Conservation (phyloP, 1,284 basidiomycete genomes). For the Puccinia horiana region DNA sequence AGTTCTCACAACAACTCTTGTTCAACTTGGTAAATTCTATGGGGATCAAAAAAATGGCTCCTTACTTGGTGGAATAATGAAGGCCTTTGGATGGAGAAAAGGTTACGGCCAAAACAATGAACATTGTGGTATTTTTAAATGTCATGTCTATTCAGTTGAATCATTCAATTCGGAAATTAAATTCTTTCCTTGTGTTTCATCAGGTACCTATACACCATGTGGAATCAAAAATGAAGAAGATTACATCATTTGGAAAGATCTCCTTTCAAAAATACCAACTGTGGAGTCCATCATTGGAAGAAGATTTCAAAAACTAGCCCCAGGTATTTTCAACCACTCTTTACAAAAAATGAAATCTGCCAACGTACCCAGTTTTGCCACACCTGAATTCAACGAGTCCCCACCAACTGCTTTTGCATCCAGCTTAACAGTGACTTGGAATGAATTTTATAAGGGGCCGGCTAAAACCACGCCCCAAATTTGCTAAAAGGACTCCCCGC, state of each 20-base stretch:
- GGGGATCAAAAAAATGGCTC: neutral
- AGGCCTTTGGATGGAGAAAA: neutral
- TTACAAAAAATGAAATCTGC: neutral
- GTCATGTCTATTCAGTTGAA: neutral
- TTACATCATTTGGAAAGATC: neutral
- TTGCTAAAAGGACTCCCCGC: too few species aligned
- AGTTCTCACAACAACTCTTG: neutral
- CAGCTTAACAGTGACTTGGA: neutral
- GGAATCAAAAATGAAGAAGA: neutral
- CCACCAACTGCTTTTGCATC: neutral
- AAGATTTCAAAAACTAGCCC: neutral
- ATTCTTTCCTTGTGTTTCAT: neutral
- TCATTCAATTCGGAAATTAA: neutral
- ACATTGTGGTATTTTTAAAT: neutral
- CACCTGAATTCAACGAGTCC: neutral
- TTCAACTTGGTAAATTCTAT: neutral
- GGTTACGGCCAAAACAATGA: neutral
- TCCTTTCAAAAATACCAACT: neutral
- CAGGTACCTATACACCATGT: neutral
- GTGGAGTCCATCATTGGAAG: neutral
- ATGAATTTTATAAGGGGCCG: too few species aligned
- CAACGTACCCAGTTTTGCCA: neutral
- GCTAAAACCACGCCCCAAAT: too few species aligned
- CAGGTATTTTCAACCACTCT: neutral
- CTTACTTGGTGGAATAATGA: neutral